Percentiles rank a stretch among this genome's conserved stretches.
phyloP scores from a whole-genome alignment of 345 rosid genomes.

The Bruguiera gymnorhiza region DNA sequence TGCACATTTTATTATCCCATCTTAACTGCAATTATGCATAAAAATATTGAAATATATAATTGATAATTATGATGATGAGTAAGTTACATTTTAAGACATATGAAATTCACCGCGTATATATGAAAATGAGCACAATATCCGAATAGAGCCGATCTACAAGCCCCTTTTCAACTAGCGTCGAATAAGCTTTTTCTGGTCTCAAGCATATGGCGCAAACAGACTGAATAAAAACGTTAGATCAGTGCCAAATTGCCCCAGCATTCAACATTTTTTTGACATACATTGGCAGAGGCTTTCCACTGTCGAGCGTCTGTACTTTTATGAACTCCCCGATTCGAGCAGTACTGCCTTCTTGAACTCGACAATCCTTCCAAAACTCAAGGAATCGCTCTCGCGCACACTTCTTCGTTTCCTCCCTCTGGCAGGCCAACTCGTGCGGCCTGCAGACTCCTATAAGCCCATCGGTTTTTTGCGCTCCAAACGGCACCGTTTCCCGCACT shows the following conservation, averaged over 20 bases:
- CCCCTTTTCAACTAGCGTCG: too few relatives aligned
- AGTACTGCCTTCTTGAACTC: constrained; percentile 23
- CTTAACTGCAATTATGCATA: too few relatives aligned
- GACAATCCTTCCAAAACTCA: constrained; percentile 31
- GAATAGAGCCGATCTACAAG: too few relatives aligned
- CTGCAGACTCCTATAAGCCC: constrained; percentile 20
- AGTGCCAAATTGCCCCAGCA: background rate
- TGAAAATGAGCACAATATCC: too few relatives aligned
- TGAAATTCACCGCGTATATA: too few relatives aligned
- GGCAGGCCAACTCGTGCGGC: constrained; percentile 30
- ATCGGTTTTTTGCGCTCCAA: constrained; percentile 17
- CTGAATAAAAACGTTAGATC: background rate
- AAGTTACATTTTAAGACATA: too few relatives aligned
- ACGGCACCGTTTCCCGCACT: constrained; percentile 28
- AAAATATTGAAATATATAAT: too few relatives aligned
- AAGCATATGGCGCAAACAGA: too few relatives aligned
- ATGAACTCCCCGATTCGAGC: constrained; percentile 21
- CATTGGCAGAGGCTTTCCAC: constrained; percentile 29
- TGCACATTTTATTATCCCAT: too few relatives aligned
- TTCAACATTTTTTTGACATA: constrained; percentile 14
- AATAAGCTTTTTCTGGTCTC: too few relatives aligned
- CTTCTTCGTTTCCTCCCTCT: constrained; percentile 41
- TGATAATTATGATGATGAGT: too few relatives aligned
- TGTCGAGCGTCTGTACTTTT: constrained; percentile 37
- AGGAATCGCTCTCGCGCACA: constrained; percentile 31